Evolutionary conservation across 345 rosid genomes (phyloP).

Genomic region (Abelmoschus esculentus): DNA sequence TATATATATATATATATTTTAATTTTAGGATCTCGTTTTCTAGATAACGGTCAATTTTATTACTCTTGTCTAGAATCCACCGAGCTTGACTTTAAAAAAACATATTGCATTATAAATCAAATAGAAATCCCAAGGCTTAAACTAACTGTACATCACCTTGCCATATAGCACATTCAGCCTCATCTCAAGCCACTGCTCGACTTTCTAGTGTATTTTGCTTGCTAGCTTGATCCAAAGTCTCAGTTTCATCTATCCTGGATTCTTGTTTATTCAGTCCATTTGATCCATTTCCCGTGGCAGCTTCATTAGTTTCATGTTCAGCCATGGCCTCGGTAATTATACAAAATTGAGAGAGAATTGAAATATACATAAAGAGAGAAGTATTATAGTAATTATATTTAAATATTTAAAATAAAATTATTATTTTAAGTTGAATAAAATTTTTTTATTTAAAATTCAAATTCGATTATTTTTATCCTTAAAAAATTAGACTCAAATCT

Average conservation of each 20-base stretch:
- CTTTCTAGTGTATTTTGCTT: slow-evolving; percentile 53
- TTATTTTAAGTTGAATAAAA: too few species aligned
- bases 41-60: too few species aligned
- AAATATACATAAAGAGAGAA: too few species aligned
- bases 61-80: too few species aligned
- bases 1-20: too few species aligned
- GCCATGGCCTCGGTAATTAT: slow-evolving; percentile 22
- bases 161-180: slow-evolving; percentile 84
- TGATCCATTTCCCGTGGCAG: slow-evolving; percentile 13
- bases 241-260: background rate
- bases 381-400: too few species aligned
- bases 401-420: too few species aligned
- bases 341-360: too few species aligned
- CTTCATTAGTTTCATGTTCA: slow-evolving; percentile 14
- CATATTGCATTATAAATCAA: background rate
- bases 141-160: slow-evolving; percentile 42
- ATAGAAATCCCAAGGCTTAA: background rate
- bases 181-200: slow-evolving; percentile 84
- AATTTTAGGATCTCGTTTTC: too few species aligned
- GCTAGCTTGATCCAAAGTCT: slow-evolving; percentile 22
- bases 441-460: too few species aligned
- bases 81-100: background rate
- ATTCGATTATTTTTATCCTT: too few species aligned
- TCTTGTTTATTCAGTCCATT: slow-evolving; percentile 4
- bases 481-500: too few species aligned